Evolutionary conservation across 2,329 filamentous ascomycete species (phyloP), one percentile per base, ranked within the genome.

Genomic region (Colletotrichum somersetense): DNA sequence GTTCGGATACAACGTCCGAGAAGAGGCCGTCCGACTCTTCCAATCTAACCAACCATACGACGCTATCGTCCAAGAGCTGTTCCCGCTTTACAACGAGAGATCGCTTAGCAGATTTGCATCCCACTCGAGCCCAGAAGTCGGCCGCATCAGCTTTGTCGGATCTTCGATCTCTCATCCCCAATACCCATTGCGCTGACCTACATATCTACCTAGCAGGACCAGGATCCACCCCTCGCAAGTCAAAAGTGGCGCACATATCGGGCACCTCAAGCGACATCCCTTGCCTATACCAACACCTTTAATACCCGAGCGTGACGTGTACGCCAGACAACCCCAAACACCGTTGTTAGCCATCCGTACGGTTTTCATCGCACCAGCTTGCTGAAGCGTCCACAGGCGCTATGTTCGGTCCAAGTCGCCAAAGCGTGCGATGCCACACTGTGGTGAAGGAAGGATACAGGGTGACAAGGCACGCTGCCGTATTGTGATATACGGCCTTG

Each of bases 161-260:
- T 69, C 59, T 72, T 61, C 66, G 69, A 72, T 72, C 66, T 40
- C 61, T 61, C 55, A 59, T 72, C 48, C 48, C 55, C 69, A 69
- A 64, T 62, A 58, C 33, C 66, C 69, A 64, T 64, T 55, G 46
- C 61, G 64, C 59, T 59, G 30, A 30, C 30, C 30, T 30, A 30
- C 30, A 30, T 30, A 30, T 30, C 30, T 38, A 38, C 35, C 8
- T 38, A 10, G 35, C 42, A n/a, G 59, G 46, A 55, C 52, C 42
- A 61, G 23, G 66, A 59, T 56, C 69, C 69, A 72, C 69, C 44
- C 38, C 42, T 62, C 23, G 59, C 66, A 52, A 72, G 65, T 69
- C 69, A 69, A 72, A 69, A 69, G 66, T 72, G 69, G 66, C 61
- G 57, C 59, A 52, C 42, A 40, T 14, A 38, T 40, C 53, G 59